These are phyloP conservation scores for Calycina marina DNA, from an alignment of 2,329 filamentous ascomycete species.

Conservation along the genomic window DNA sequence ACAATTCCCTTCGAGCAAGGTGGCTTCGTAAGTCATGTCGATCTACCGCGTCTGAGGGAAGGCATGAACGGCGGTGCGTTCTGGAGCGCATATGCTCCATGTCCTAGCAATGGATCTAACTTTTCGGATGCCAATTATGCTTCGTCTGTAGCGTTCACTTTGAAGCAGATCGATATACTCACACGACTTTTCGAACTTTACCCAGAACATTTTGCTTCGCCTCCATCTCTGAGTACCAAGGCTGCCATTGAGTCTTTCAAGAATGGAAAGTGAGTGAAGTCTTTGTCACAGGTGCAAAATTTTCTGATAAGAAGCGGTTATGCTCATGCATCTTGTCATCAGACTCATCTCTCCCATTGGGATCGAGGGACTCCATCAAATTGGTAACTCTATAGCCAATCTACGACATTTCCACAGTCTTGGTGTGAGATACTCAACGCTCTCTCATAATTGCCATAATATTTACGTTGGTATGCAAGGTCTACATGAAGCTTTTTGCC, in stretches of 20 bases:
- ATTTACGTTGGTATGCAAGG: too few relatives aligned
- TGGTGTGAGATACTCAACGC: slow-evolving; percentile 74
- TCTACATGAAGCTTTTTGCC: too few relatives aligned
- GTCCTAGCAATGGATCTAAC: slow-evolving; percentile 56
- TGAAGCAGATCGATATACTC: slow-evolving; percentile 64
- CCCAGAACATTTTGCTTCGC: slow-evolving; percentile 54
- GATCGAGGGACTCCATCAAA: slow-evolving; percentile 83
- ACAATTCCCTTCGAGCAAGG: slow-evolving; percentile 60
- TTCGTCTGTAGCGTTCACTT: slow-evolving; percentile 48
- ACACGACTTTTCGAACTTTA: slow-evolving; percentile 47
- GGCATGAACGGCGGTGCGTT: slow-evolving; percentile 76
- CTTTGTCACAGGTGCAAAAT: too few relatives aligned
- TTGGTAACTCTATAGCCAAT: slow-evolving; percentile 68
- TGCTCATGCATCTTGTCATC: too few relatives aligned
- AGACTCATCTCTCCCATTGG: slow-evolving; percentile 66
- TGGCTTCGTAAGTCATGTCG: slow-evolving; percentile 55
- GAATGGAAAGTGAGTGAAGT: too few relatives aligned
- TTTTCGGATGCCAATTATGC: slow-evolving; percentile 62
- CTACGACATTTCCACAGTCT: slow-evolving; percentile 62
- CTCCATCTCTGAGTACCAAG: slow-evolving; percentile 40
- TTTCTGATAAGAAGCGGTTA: too few relatives aligned
- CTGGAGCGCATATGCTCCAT: slow-evolving; percentile 76
- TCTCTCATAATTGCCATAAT: slow-evolving; percentile 93
- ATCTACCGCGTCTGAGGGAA: slow-evolving; percentile 57
- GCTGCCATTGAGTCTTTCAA: slow-evolving; percentile 49